These are phyloP conservation scores for Cercophora samala DNA, from an alignment of 495 filamentous ascomycete genomes.

Conservation along the genomic window DNA sequence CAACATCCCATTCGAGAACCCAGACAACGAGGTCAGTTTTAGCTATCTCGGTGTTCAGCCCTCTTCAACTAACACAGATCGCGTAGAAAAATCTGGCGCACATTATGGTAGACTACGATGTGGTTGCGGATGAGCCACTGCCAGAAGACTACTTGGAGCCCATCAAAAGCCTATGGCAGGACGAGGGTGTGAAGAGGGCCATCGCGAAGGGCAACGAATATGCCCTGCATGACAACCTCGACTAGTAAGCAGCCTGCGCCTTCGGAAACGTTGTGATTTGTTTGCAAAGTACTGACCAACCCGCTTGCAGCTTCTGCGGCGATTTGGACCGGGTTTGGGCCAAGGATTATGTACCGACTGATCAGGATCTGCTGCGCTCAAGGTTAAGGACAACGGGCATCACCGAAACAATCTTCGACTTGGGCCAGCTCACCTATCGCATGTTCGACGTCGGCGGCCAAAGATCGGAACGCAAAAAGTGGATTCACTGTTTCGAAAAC, in stretches of 20 bases:
- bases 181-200: slow-evolving; percentile 77
- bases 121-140: slow-evolving; percentile 70
- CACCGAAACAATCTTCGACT: slow-evolving; percentile 93
- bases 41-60: neutral
- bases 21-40: slow-evolving; percentile 69
- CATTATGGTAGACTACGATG: slow-evolving; percentile 64
- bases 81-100: slow-evolving; percentile 51
- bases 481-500: slow-evolving; percentile 99
- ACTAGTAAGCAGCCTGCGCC: slow-evolving; percentile 64
- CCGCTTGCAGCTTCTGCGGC: slow-evolving; percentile 70
- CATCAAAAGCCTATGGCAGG: slow-evolving; percentile 80
- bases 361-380: slow-evolving; percentile 93
- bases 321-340: slow-evolving; percentile 86
- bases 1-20: slow-evolving; percentile 68
- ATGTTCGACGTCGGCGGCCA: slow-evolving; percentile 99
- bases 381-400: slow-evolving; percentile 93
- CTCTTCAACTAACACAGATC: neutral
- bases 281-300: neutral
- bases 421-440: slow-evolving; percentile 90
- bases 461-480: slow-evolving; percentile 96
- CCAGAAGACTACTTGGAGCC: slow-evolving; percentile 68
- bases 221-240: slow-evolving; percentile 89
- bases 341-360: slow-evolving; percentile 86
- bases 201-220: slow-evolving; percentile 92
- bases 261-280: neutral